A percentile compares a stretch with the other conserved stretches of the same genome.
phyloP scores from a whole-genome alignment of 2,329 filamentous ascomycete species.

The Fusarium tuaranense region DNA sequence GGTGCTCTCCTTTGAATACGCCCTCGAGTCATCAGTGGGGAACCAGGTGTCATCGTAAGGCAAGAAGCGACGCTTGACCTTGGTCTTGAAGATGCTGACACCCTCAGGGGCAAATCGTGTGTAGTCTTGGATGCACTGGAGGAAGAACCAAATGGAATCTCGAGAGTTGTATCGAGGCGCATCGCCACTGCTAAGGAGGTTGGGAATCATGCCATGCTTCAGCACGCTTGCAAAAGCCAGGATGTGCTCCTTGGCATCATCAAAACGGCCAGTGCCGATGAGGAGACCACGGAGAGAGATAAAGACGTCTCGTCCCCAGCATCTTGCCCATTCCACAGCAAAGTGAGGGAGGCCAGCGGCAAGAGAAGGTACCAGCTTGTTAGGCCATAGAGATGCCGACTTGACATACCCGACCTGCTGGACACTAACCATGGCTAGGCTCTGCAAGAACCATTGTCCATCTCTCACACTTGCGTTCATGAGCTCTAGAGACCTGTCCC shows the following conservation, averaged over 20 bases:
- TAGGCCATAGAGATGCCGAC: conserved; percentile 90
- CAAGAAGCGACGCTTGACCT: conserved; percentile 85
- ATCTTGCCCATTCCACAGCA: conserved; percentile 91
- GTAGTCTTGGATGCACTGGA: conserved; percentile 97
- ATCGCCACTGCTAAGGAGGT: conserved; percentile 87
- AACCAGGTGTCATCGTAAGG: conserved; percentile 99
- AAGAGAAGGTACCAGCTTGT: conserved; percentile 84
- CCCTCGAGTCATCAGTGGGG: conserved; percentile 79
- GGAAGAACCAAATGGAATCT: conserved; percentile 97
- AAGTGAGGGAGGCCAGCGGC: conserved; percentile 96
- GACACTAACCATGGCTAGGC: conserved; percentile 88
- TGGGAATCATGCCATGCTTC: conserved; percentile 99
- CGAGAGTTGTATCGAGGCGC: conserved; percentile 93
- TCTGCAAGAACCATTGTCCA: conserved; percentile 90
- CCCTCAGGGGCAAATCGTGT: conserved; percentile 84
- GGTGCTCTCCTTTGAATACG: conserved; percentile 86
- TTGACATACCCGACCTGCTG: conserved; percentile 92
- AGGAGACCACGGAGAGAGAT: conserved; percentile 95
- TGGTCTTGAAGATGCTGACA: conserved; percentile 76
- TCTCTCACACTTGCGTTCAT: conserved; percentile 82
- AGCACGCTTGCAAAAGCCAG: conserved; percentile 93
- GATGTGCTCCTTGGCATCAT: conserved; percentile 93
- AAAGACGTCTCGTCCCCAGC: conserved; percentile 97
- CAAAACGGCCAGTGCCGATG: conserved; percentile 88
- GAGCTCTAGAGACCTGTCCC: conserved; percentile 80